Percentiles rank a stretch among this genome's conserved stretches.
Conservation (phyloP, 129 eudicot genomes). For the Logfia minima region DNA sequence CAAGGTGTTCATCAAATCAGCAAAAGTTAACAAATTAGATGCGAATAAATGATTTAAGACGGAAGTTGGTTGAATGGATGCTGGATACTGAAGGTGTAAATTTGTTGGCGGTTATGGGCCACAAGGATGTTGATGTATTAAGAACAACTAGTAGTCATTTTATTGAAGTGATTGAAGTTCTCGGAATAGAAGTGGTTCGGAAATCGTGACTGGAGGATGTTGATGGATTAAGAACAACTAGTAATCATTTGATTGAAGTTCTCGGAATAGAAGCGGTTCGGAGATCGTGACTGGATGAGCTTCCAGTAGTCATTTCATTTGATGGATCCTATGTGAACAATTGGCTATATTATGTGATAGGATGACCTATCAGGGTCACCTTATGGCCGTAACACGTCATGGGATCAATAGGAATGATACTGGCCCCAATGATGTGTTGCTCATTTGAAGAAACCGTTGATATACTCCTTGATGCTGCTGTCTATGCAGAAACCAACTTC, state of each 20-base stretch:
- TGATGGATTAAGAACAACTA: conserved; percentile 78
- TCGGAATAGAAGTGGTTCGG: conserved; percentile 95
- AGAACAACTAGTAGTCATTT: conserved; percentile 89
- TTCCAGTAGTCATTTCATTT: conserved; percentile 87
- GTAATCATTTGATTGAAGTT: conserved; percentile 94
- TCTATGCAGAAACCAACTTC: conserved; percentile 74
- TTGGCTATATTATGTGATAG: conserved; percentile 90
- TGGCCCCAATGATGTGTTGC: conserved; percentile 97
- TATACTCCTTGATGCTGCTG: conserved; percentile 96
- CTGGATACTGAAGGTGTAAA: conserved; percentile 96
- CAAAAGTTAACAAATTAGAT: conserved; percentile 68
- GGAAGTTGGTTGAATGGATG: conserved; percentile 86
- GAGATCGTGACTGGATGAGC: conserved; percentile 72
- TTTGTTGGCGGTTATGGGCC: conserved; percentile 84
- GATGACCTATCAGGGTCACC: conserved; percentile 92
- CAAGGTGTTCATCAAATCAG: conserved; percentile 83
- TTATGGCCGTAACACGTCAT: conserved; percentile 97
- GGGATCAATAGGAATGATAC: conserved; percentile 94
- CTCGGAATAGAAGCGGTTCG: conserved; percentile 97
- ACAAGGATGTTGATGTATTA: conserved; percentile 80
- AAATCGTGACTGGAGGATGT: conserved; percentile 80
- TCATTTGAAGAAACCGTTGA: conserved; percentile 95
- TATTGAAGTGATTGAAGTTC: conserved; percentile 95
- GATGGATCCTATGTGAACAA: conserved; percentile 93
- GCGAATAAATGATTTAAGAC: conserved; percentile 74